These are phyloP conservation scores for Schizothecium vesticola DNA, from an alignment of 495 filamentous ascomycete genomes.

Conservation along the genomic window DNA sequence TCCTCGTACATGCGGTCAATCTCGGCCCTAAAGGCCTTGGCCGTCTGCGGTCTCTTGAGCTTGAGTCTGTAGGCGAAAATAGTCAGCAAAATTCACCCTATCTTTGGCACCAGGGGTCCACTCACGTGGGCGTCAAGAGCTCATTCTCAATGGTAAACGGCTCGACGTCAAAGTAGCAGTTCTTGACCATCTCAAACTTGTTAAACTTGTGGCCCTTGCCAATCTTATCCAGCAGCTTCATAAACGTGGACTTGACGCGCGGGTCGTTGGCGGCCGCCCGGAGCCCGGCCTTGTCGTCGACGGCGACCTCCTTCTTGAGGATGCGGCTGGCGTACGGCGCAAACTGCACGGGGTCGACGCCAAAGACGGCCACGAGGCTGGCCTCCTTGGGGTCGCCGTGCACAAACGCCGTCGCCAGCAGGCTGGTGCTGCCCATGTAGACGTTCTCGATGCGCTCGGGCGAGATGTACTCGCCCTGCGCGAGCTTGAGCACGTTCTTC, in stretches of 20 bases:
- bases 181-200: constrained; percentile 77
- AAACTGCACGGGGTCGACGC: constrained; percentile 75
- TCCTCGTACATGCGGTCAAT: constrained; percentile 82
- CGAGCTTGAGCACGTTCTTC: constrained; percentile 97
- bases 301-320: constrained; percentile 57
- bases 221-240: constrained; percentile 75
- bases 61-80: constrained; percentile 61
- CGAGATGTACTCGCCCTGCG: constrained; percentile 97
- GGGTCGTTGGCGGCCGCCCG: constrained; percentile 58
- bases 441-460: constrained; percentile 96
- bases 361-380: constrained; percentile 81
- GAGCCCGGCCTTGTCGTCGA: constrained; percentile 60
- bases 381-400: constrained; percentile 86
- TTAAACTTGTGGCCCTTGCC: constrained; percentile 84
- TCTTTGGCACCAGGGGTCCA: constrained; percentile 18
- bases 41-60: constrained; percentile 86
- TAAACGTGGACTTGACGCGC: constrained; percentile 64
- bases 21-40: constrained; percentile 65
- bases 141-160: constrained; percentile 95
- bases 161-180: constrained; percentile 70
- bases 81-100: not conserved
- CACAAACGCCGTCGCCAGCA: constrained; percentile 76
- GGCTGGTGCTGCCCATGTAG: constrained; percentile 70
- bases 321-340: constrained; percentile 72
- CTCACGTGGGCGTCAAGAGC: constrained; percentile 92